Percentiles rank a stretch among this genome's conserved stretches.
Evolutionary conservation across 257 asterid genomes (phyloP).

Genomic region (Mentha longifolia): DNA sequence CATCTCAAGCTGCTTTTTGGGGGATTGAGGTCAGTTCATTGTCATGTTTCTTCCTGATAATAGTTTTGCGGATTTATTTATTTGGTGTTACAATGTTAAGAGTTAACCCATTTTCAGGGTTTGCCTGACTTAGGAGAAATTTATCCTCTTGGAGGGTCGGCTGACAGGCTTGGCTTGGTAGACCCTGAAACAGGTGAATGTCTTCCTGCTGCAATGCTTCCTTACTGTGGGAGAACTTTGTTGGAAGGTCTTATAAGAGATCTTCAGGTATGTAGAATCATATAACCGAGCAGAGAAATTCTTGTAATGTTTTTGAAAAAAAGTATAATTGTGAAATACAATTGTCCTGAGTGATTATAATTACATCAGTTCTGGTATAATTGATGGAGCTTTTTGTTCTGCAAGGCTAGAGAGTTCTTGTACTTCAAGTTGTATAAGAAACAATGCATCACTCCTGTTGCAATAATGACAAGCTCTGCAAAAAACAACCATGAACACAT

Average conservation of each 20-base stretch:
- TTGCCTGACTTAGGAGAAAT: constrained; percentile 98
- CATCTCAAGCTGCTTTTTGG: constrained; percentile 93
- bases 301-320: constrained; percentile 14
- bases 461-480: constrained; percentile 98
- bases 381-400: constrained; percentile 42
- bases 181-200: constrained; percentile 90
- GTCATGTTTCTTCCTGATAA: constrained; percentile 18
- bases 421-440: constrained; percentile 88
- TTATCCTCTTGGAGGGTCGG: constrained; percentile 98
- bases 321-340: constrained; percentile 24
- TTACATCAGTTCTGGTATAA: constrained; percentile 22
- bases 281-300: constrained; percentile 21
- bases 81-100: constrained; percentile 41
- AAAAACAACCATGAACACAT: constrained; percentile 81
- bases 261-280: constrained; percentile 73
- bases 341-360: constrained; percentile 20
- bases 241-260: constrained; percentile 98
- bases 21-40: constrained; percentile 86
- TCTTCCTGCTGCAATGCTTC: constrained; percentile 99
- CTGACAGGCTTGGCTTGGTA: constrained; percentile 95
- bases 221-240: constrained; percentile 90
- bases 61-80: constrained; percentile 18
- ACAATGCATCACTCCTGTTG: constrained; percentile 97
- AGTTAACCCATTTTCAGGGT: constrained; percentile 81
- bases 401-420: constrained; percentile 95